Percentiles rank a stretch among this genome's conserved stretches.
Conservation (phyloP, 2,329 filamentous ascomycete genomes). For the Fusarium solani-melongenae region DNA sequence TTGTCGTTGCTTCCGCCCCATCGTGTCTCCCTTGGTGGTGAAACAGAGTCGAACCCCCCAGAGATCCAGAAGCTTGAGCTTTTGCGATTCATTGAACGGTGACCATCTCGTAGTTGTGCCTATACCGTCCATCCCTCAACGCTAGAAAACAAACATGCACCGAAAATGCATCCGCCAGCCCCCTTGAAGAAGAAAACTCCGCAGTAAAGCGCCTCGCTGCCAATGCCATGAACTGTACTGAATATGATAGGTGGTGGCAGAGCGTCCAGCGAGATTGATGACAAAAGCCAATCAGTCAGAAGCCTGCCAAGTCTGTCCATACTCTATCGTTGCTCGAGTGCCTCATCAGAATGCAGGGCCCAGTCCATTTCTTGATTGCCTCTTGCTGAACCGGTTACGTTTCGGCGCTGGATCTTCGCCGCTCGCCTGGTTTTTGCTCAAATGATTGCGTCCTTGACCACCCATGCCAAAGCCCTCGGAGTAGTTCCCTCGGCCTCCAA, state of each 20-base stretch:
- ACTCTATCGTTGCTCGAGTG: constrained; percentile 5
- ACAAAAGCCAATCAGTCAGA: constrained; percentile 14
- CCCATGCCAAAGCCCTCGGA: constrained; percentile 60
- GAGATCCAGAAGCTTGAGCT: constrained; percentile 12
- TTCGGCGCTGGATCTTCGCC: constrained; percentile 64
- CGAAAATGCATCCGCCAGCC: constrained; percentile 39
- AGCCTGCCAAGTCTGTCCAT: constrained; percentile 19
- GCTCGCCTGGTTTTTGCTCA: constrained; percentile 69
- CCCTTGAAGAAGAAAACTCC: constrained; percentile 43
- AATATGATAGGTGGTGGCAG: constrained; percentile 38
- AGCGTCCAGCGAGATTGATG: constrained; percentile 33
- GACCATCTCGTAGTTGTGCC: neutral
- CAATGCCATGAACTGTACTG: constrained; percentile 45
- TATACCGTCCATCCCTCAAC: constrained; percentile 16
- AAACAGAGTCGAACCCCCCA: neutral
- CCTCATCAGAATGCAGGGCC: constrained; percentile 79
- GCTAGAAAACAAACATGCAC: constrained; percentile 40
- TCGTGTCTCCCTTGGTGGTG: neutral
- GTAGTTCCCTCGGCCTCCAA: constrained; percentile 68
- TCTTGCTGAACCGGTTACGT: constrained; percentile 83
- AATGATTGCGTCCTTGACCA: constrained; percentile 65
- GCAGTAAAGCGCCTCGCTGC: constrained; percentile 49
- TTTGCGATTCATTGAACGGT: constrained; percentile 5
- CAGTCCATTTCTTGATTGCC: constrained; percentile 94
- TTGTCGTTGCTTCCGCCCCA: neutral